phyloP scores from a whole-genome alignment of 345 rosid genomes.

The Syzygium aqueum region DNA sequence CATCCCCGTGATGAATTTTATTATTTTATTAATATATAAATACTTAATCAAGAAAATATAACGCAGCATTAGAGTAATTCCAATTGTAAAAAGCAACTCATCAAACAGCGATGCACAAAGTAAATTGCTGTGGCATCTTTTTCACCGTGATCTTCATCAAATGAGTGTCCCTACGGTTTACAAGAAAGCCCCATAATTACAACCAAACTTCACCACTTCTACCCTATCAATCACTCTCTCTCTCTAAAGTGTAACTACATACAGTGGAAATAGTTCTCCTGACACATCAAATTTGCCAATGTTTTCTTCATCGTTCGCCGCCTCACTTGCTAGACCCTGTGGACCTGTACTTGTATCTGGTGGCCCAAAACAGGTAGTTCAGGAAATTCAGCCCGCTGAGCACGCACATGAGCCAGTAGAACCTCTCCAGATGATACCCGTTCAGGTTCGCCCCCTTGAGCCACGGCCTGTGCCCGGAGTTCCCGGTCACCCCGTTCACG shows the following conservation, averaged over 20 bases:
- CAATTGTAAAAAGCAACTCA: background rate
- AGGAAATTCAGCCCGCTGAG: slow-evolving; percentile 18
- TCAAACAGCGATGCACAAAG: background rate
- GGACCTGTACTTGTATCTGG: slow-evolving; percentile 13
- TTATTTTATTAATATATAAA: accelerated
- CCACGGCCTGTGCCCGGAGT: slow-evolving; percentile 11
- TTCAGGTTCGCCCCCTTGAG: slow-evolving; percentile 20
- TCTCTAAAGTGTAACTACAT: background rate
- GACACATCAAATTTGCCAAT: background rate
- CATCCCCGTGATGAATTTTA: slow-evolving; percentile 14
- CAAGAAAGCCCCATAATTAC: background rate
- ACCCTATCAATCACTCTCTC: background rate
- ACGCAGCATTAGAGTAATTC: background rate
- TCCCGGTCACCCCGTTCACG: slow-evolving; percentile 13
- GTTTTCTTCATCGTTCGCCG: background rate
- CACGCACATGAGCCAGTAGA: slow-evolving; percentile 29
- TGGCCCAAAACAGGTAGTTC: slow-evolving; percentile 17
- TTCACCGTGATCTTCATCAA: background rate
- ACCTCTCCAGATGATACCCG: slow-evolving; percentile 16
- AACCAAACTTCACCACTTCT: background rate
- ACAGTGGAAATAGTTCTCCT: background rate
- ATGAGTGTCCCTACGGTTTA: background rate
- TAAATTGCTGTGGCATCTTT: background rate
- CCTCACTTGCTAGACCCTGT: background rate
- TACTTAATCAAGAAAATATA: background rate